phyloP scores from a whole-genome alignment of 225 moss, liverwort and hornwort genomes.

The Ulota crispa region DNA sequence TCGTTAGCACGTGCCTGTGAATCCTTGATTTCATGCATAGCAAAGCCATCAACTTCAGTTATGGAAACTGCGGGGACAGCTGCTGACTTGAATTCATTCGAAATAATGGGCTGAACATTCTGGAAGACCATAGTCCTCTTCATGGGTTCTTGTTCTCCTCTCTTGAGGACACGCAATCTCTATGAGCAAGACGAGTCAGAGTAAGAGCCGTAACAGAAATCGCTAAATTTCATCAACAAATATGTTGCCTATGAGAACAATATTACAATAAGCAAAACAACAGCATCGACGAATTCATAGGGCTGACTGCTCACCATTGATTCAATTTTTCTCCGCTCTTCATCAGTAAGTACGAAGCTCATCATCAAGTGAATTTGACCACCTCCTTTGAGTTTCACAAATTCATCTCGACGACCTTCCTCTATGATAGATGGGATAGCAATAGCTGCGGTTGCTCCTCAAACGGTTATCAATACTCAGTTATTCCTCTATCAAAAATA shows the following conservation, averaged over 20 bases:
- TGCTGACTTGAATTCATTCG: neutral
- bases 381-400: conserved; percentile 55
- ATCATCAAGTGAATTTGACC: conserved; percentile 74
- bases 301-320: conserved; percentile 43
- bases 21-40: neutral
- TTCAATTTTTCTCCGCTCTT: conserved; percentile 62
- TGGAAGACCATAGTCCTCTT: conserved; percentile 32
- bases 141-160: conserved; percentile 35
- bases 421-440: conserved; percentile 65
- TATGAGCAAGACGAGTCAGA: neutral
- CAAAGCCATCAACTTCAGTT: neutral
- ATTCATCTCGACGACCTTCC: conserved; percentile 73
- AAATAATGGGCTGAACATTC: conserved; percentile 16
- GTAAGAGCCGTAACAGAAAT: too few species aligned
- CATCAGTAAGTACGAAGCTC: conserved; percentile 66
- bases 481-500: neutral
- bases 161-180: conserved; percentile 42
- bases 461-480: neutral
- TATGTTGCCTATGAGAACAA: neutral
- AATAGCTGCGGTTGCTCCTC: conserved; percentile 55
- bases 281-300: neutral
- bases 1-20: neutral
- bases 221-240: neutral
- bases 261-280: too few species aligned
- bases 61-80: conserved; percentile 9